A percentile compares a stretch with the other conserved stretches of the same genome.
These are phyloP conservation scores for Fusarium sp. DNA, from an alignment of 2,329 filamentous ascomycete species.

Conservation along the genomic window DNA sequence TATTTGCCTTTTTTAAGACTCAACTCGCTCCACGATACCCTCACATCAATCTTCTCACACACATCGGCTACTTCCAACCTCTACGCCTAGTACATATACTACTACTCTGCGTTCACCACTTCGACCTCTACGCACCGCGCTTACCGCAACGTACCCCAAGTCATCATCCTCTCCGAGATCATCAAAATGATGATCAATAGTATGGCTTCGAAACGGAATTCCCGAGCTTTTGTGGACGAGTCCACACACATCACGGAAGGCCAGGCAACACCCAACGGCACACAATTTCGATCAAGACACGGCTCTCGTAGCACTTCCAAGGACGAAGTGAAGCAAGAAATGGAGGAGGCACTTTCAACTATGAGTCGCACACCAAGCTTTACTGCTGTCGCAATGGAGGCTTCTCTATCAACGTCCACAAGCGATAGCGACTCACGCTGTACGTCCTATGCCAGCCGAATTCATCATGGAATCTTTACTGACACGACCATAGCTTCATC, in stretches of 20 bases:
- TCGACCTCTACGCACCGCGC: not conserved
- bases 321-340: slow-evolving; percentile 47
- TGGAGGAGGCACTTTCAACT: slow-evolving; percentile 42
- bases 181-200: slow-evolving; percentile 4
- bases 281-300: slow-evolving; percentile 47
- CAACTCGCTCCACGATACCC: slow-evolving; percentile 11
- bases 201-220: slow-evolving; percentile 44
- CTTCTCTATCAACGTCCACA: slow-evolving; percentile 18
- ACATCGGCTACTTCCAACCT: slow-evolving; percentile 13
- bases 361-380: slow-evolving; percentile 37
- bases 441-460: slow-evolving; percentile 1
- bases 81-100: not conserved
- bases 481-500: slow-evolving; percentile 36
- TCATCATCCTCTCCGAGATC: not conserved
- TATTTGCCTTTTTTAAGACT: slow-evolving; percentile 10
- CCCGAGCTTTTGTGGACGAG: slow-evolving; percentile 41
- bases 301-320: slow-evolving; percentile 48
- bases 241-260: slow-evolving; percentile 16
- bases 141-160: not conserved
- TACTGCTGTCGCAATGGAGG: slow-evolving; percentile 22
- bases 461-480: slow-evolving; percentile 3
- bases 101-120: not conserved
- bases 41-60: slow-evolving; percentile 15
- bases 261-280: slow-evolving; percentile 21
- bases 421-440: slow-evolving; percentile 38